A percentile compares a stretch with the other conserved stretches of the same genome.
Conservation (phyloP, 306 rosid species). For the Pyrus betulifolia region DNA sequence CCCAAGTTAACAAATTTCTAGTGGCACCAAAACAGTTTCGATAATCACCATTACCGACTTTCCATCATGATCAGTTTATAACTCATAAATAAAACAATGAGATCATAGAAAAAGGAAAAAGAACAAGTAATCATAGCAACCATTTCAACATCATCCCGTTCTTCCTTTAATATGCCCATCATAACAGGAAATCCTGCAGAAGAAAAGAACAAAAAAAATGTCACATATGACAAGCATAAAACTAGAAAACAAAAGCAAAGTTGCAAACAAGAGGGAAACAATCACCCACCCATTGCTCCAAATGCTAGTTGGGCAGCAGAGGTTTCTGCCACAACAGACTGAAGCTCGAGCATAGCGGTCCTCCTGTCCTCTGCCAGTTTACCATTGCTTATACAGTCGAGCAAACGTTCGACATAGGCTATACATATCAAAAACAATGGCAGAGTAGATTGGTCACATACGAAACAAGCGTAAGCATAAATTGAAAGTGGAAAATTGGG, state of each 20-base stretch:
- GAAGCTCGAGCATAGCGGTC: slow-evolving; percentile 81
- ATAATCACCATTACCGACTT: background rate
- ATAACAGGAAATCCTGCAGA: slow-evolving; percentile 77
- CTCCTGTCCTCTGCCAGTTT: slow-evolving; percentile 82
- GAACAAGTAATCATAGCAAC: slow-evolving; percentile 27
- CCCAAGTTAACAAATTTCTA: background rate
- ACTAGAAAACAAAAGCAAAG: background rate
- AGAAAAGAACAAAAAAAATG: slow-evolving; percentile 8
- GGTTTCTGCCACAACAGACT: slow-evolving; percentile 76
- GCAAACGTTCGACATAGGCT: slow-evolving; percentile 85
- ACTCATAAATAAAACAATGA: background rate
- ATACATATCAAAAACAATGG: slow-evolving; percentile 2
- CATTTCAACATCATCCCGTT: slow-evolving; percentile 91
- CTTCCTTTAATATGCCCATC: slow-evolving; percentile 71
- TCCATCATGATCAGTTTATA: background rate
- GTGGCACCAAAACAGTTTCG: background rate
- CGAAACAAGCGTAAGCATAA: background rate
- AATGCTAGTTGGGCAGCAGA: slow-evolving; percentile 72
- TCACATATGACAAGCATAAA: background rate
- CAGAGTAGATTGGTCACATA: background rate
- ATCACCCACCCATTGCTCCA: slow-evolving; percentile 97
- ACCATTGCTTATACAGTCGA: slow-evolving; percentile 88
- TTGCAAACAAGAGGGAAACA: slow-evolving; percentile 2
- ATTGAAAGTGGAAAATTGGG: too few relatives aligned
- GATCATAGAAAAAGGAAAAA: background rate